Evolutionary conservation across 768 basidiomycete species (phyloP).

Genomic region (Leccinellum albellum): DNA sequence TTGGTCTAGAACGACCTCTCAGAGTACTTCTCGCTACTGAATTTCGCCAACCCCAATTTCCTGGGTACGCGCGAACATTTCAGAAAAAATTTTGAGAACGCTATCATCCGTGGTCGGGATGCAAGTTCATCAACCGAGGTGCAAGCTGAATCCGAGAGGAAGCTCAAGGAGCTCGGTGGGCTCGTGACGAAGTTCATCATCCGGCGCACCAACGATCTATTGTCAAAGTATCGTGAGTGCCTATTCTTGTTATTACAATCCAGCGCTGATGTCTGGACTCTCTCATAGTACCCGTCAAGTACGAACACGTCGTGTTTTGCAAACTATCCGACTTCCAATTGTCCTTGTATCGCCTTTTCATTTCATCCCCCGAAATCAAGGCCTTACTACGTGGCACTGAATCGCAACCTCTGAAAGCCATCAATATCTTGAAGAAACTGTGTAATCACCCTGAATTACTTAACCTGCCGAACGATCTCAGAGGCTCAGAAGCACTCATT

Average conservation of each 20-base stretch:
- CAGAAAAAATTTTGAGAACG: slow-evolving; percentile 91
- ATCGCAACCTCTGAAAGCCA: slow-evolving; percentile 94
- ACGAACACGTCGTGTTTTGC: slow-evolving; percentile 97
- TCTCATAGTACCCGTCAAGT: slow-evolving; percentile 89
- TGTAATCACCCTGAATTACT: slow-evolving; percentile 95
- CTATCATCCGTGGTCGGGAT: slow-evolving; percentile 87
- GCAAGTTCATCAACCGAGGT: slow-evolving; percentile 75
- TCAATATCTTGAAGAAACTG: slow-evolving; percentile 90
- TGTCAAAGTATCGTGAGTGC: slow-evolving; percentile 88
- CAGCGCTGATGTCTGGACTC: slow-evolving; percentile 7
- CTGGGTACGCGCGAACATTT: slow-evolving; percentile 87
- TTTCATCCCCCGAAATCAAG: slow-evolving; percentile 89
- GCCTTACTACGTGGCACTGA: slow-evolving; percentile 81
- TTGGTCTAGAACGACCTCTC: slow-evolving; percentile 79
- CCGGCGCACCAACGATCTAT: slow-evolving; percentile 85
- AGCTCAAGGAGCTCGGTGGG: slow-evolving; percentile 84
- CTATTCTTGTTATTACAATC: not conserved
- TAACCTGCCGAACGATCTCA: slow-evolving; percentile 78
- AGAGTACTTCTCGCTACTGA: slow-evolving; percentile 90
- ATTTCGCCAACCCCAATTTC: slow-evolving; percentile 90
- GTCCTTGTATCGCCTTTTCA: slow-evolving; percentile 83
- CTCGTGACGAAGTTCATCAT: slow-evolving; percentile 94
- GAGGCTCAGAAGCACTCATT: slow-evolving; percentile 75
- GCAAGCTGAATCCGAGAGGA: slow-evolving; percentile 81
- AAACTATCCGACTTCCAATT: slow-evolving; percentile 79